A percentile compares a stretch with the other conserved stretches of the same genome.
These are phyloP conservation scores for Pythium monospermum DNA, from an alignment of 352 stramenopile genomes.

Conservation along the genomic window DNA sequence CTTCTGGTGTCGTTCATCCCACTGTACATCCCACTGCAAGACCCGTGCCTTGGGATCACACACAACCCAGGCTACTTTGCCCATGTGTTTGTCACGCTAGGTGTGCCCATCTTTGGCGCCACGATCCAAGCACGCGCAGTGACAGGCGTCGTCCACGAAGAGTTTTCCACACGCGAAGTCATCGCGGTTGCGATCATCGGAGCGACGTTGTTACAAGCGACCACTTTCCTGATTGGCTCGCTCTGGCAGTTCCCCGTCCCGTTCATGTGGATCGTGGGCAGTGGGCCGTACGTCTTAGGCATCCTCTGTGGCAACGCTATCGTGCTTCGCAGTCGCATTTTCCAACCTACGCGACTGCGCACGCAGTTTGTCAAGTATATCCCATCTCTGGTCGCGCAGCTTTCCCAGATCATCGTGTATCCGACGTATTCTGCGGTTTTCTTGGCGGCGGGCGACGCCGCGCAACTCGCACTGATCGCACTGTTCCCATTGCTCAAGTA, in stretches of 20 bases:
- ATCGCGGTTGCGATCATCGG: neutral
- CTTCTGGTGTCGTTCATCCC: neutral
- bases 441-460: neutral
- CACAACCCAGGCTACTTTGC: conserved; percentile 1
- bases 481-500: conserved; percentile 13
- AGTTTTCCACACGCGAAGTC: neutral
- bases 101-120: neutral
- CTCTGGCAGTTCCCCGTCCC: conserved; percentile 18
- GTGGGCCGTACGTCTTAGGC: neutral
- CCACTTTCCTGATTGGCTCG: neutral
- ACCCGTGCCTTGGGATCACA: neutral
- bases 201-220: neutral
- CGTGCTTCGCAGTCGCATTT: neutral
- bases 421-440: conserved; percentile 11
- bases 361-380: conserved; percentile 3
- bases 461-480: conserved; percentile 2
- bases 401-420: conserved; percentile 16
- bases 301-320: conserved; percentile 3
- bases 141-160: neutral
- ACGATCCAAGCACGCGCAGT: neutral
- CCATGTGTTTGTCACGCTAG: conserved; percentile 2
- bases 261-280: conserved; percentile 5
- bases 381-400: conserved; percentile 6
- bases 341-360: neutral
- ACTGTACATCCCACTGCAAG: neutral